Percentiles rank a stretch among this genome's conserved stretches.
Conservation (phyloP, 805 yeast species). For the Yamadazyma paraphyllophila region DNA sequence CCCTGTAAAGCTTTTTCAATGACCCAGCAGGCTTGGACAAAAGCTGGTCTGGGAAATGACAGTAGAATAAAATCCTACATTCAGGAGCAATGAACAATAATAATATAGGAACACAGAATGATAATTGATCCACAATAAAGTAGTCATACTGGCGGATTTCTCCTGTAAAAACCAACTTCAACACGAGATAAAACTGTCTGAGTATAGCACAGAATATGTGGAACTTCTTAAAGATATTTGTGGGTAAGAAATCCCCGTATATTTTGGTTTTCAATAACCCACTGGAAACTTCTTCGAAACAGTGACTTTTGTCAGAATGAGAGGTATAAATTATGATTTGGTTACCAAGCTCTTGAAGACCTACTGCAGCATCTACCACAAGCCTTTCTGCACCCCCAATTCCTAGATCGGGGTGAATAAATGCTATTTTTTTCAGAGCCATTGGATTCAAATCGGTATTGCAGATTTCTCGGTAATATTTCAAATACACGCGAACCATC, state of each 20-base stretch:
- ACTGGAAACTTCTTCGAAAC: slow-evolving; percentile 82
- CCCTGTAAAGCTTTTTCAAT: slow-evolving; percentile 64
- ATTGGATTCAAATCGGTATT: too few relatives aligned
- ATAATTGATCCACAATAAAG: slow-evolving; percentile 83
- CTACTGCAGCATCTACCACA: slow-evolving; percentile 94
- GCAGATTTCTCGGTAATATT: background rate
- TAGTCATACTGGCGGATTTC: slow-evolving; percentile 58
- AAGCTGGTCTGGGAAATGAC: slow-evolving; percentile 93
- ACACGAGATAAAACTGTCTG: slow-evolving; percentile 70
- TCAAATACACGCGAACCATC: background rate
- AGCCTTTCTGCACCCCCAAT: slow-evolving; percentile 97
- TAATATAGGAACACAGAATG: slow-evolving; percentile 77
- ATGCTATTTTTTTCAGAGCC: slow-evolving; percentile 56
- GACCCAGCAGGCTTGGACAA: slow-evolving; percentile 56
- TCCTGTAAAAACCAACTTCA: slow-evolving; percentile 45
- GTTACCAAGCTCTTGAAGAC: slow-evolving; percentile 67
- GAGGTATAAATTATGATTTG: slow-evolving; percentile 76
- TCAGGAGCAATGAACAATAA: slow-evolving; percentile 38
- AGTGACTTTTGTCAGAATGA: slow-evolving; percentile 82
- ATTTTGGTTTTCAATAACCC: slow-evolving; percentile 63
- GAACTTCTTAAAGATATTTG: slow-evolving; percentile 60
- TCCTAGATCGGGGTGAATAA: slow-evolving; percentile 93
- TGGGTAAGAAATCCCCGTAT: slow-evolving; percentile 82
- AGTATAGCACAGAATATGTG: slow-evolving; percentile 79
- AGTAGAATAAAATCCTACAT: slow-evolving; percentile 73